Conservation (phyloP, 805 yeast genomes). For the Pichia ethanolica region DNA sequence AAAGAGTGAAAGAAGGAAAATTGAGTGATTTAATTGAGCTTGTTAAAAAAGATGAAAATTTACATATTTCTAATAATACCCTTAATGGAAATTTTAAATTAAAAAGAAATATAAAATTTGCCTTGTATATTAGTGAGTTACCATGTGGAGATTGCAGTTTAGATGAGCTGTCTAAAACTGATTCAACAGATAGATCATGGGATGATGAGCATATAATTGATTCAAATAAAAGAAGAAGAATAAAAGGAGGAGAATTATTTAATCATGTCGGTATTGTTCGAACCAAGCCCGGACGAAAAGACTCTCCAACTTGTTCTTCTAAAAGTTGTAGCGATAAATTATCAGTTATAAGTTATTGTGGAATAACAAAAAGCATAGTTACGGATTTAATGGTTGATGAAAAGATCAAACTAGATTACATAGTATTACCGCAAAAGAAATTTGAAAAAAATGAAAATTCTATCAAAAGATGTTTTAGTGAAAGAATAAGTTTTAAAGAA, state of each 20-base stretch:
- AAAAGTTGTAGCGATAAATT: slow-evolving; percentile 90
- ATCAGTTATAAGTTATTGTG: slow-evolving; percentile 51
- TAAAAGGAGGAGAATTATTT: slow-evolving; percentile 31
- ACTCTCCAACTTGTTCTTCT: slow-evolving; percentile 62
- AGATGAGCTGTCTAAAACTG: slow-evolving; percentile 30
- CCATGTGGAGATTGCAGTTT: slow-evolving; percentile 93
- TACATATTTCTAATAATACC: too few relatives aligned
- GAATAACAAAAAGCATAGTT: slow-evolving; percentile 43
- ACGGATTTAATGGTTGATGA: slow-evolving; percentile 24
- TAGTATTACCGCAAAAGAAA: slow-evolving; percentile 38
- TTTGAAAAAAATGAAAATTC: slow-evolving; percentile 23
- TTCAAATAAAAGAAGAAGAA: not conserved
- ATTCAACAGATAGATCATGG: not conserved
- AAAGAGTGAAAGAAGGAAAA: slow-evolving; percentile 10
- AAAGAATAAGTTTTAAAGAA: slow-evolving; percentile 11
- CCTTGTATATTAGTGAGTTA: slow-evolving; percentile 60
- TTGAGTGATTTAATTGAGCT: slow-evolving; percentile 10
- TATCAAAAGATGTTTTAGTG: slow-evolving; percentile 36
- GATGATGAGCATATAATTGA: not conserved
- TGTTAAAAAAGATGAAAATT: too few relatives aligned
- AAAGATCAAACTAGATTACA: slow-evolving; percentile 33
- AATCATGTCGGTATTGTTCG: slow-evolving; percentile 57
- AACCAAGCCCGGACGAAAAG: slow-evolving; percentile 88
- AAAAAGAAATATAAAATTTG: slow-evolving; percentile 36
- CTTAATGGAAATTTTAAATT: slow-evolving; percentile 22